Base-by-base conservation (phyloP, 192 early-diverging fungal species). In the Irineochytrium annulatum region DNA sequence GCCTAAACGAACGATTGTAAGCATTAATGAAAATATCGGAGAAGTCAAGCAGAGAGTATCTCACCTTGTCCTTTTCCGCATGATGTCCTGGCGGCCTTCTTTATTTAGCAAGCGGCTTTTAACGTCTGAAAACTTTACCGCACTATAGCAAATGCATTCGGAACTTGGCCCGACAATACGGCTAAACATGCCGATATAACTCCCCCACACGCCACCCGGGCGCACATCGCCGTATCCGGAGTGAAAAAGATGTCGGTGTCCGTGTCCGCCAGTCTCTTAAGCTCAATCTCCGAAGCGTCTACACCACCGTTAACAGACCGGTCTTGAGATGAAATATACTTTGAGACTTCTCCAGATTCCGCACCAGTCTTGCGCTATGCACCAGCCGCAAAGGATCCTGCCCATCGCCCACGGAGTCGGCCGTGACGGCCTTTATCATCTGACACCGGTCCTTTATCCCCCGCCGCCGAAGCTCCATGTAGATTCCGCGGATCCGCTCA, bases 11-110 rank as follows among this genome's bases (percentile, higher is more conserved):
- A 14, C 4, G 53, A 24, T 55, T 33, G 53, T 6, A 17, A 32
- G 28, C 44, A 6, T 8, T 57, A 24, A n/a, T n/a, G n/a, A n/a
- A 20, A 8, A 4, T 19, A 24, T 2, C 17, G 46, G n/a, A 16
- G 26, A 3, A 22, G n/a, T 55, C 16, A 67, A 32, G n/a, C 30
- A 32, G 1, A 22, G 24, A 37, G 14, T 51, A 14, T 8, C 33
- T 76, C 26, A 63, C 74, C 46, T 78, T 70, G 51, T 84, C 75
- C 3, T 66, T 46, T 52, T 93, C 92, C 0, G 94, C 89, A 69
- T 96, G 94, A 74, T 97, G 94, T 13, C 94, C 94, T 0, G 94
- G 94, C 2, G 94, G 94, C 62, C 94, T 76, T 13, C 11, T 3
- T 22, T 1, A 63, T 0, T 17, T 34, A 51, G 26, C 17, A 24